A percentile compares a stretch with the other conserved stretches of the same genome.
These are phyloP conservation scores for Paxillus involutus DNA, from an alignment of 768 basidiomycete species.

Conservation along the genomic window DNA sequence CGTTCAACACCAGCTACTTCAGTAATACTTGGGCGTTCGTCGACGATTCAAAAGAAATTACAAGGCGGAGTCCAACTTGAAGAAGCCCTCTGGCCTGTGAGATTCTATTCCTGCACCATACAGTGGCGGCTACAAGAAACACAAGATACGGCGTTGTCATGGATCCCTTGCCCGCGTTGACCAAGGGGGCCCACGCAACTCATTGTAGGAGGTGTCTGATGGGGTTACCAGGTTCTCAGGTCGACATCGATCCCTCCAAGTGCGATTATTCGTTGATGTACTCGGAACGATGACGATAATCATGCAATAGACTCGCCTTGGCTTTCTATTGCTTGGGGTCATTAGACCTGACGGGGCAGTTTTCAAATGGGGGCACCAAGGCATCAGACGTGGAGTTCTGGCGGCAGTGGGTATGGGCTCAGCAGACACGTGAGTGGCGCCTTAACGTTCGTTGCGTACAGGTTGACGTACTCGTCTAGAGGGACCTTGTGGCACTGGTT, in stretches of 20 bases:
- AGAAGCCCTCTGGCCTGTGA: too few species aligned
- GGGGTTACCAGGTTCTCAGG: conserved; percentile 68
- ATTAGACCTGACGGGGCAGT: conserved; percentile 70
- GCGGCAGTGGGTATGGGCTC: conserved; percentile 87
- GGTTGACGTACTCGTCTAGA: conserved; percentile 32
- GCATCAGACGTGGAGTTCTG: conserved; percentile 59
- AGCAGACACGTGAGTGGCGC: conserved; percentile 59
- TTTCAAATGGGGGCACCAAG: conserved; percentile 39
- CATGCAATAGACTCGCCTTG: conserved; percentile 64
- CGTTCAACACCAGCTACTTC: too few species aligned
- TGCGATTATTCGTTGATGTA: conserved; percentile 30
- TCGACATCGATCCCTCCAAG: conserved; percentile 74
- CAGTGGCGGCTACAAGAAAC: background rate
- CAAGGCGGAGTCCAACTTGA: too few species aligned
- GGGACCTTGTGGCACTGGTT: conserved; percentile 63
- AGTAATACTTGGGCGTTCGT: too few species aligned
- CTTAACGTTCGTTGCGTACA: background rate
- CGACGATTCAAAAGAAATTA: too few species aligned
- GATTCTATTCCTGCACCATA: too few species aligned
- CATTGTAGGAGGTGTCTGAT: conserved; percentile 70
- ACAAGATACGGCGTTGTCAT: conserved; percentile 1
- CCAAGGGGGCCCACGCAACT: conserved; percentile 53
- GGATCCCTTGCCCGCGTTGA: conserved; percentile 29
- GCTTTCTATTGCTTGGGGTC: conserved; percentile 88
- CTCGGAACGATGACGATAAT: conserved; percentile 7